Evolutionary conservation across 768 basidiomycete species (phyloP).

Genomic region (Lactarius akahatsu): DNA sequence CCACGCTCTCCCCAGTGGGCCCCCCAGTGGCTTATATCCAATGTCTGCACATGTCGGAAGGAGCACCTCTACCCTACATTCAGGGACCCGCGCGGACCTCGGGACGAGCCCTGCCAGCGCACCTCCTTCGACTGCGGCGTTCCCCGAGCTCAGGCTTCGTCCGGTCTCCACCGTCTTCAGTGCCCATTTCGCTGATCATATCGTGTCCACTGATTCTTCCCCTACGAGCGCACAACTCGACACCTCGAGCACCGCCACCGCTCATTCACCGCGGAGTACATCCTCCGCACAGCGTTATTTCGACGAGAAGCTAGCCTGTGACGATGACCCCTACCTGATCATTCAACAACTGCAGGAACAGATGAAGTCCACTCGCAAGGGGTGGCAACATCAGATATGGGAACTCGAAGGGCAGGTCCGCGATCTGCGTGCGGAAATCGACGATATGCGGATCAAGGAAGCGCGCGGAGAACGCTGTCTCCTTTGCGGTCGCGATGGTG

Average conservation of each 20-base stretch:
- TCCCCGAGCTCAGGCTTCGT: conserved; percentile 65
- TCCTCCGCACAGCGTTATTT: conserved; percentile 32
- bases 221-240: conserved; percentile 43
- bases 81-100: conserved; percentile 30
- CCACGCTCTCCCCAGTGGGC: not conserved
- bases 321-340: conserved; percentile 46
- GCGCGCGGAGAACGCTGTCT: conserved; percentile 50
- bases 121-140: conserved; percentile 60
- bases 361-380: conserved; percentile 52
- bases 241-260: conserved; percentile 52
- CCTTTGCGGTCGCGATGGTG: conserved; percentile 55
- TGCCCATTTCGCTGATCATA: conserved; percentile 56
- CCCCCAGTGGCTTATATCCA: not conserved
- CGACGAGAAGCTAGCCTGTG: conserved; percentile 37
- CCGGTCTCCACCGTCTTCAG: conserved; percentile 78
- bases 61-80: not conserved
- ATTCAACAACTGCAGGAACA: conserved; percentile 62
- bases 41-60: not conserved
- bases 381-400: conserved; percentile 72
- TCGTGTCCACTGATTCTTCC: conserved; percentile 35
- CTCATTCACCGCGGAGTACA: conserved; percentile 38
- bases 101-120: conserved; percentile 49
- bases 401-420: conserved; percentile 74
- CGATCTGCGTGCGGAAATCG: conserved; percentile 68
- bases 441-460: conserved; percentile 48